Evolutionary conservation across 164 flowering plant species (phyloP), one percentile per base, ranked within the genome.

Genomic region (Liriodendron chinense): DNA sequence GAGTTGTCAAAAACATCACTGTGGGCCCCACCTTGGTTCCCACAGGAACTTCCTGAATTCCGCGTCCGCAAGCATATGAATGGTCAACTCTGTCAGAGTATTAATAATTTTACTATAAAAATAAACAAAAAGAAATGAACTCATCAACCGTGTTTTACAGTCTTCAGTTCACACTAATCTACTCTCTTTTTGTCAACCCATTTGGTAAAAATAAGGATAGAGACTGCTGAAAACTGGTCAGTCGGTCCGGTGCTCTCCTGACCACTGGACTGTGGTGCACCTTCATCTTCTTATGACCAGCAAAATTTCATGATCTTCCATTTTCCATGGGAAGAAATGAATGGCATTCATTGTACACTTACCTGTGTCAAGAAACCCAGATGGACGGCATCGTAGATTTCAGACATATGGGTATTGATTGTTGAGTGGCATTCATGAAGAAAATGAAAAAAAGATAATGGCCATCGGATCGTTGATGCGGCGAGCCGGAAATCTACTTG

Each of bases 91-190:
- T 34, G 43, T 34, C 7, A 34, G 43, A 34, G 7, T 34, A 34
- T 34, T 34, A 34, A n/a, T n/a, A n/a, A n/a, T n/a, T n/a, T n/a
- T n/a, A n/a, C n/a, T n/a, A n/a, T n/a, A n/a, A n/a, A n/a, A n/a
- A n/a, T n/a, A n/a, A n/a, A n/a, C n/a, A n/a, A 34, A 64, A 65
- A 73, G 18, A 23, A 10, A 49, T 1, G 7, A 74, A 59, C 9
- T 63, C 23, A 62, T 8, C 2, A 21, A 66, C 71, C 23, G 34
- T 34, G 28, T 23, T 26, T 14, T 49, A 65, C n/a, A 50, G 65
- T 63, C 76, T 24, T 49, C 7, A 26, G 59, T 80, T 73, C 79
- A 73, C 78, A 76, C 65, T 69, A 23, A 65, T 4, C 77, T 7
- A 18, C 34, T 49, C 2, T 72, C 4, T 24, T 43, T 71, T 72